Evolutionary conservation across 768 basidiomycete species (phyloP).

Genomic region (Boletus sensibilis): DNA sequence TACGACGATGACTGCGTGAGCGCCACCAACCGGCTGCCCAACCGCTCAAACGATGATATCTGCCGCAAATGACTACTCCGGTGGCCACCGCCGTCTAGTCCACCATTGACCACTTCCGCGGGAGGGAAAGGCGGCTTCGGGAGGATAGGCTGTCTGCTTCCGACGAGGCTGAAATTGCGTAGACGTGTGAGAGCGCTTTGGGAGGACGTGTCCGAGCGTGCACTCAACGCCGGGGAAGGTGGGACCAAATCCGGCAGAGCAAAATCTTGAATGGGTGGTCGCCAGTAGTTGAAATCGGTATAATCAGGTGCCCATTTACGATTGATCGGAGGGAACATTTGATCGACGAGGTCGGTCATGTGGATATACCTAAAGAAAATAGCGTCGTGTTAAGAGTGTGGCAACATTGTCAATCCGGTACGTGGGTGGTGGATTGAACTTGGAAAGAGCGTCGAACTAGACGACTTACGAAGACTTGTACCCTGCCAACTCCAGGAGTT

Average conservation of each 20-base stretch:
- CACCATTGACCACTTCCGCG: slow-evolving; percentile 9
- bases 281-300: slow-evolving; percentile 98
- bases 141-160: slow-evolving; percentile 39
- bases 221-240: slow-evolving; percentile 91
- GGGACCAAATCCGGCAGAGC: slow-evolving; percentile 78
- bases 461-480: slow-evolving; percentile 87
- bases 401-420: not conserved
- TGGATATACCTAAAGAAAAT: slow-evolving; percentile 75
- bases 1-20: slow-evolving; percentile 44
- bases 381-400: not conserved
- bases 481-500: slow-evolving; percentile 92
- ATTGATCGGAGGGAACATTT: slow-evolving; percentile 97
- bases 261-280: slow-evolving; percentile 72
- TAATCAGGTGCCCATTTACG: slow-evolving; percentile 86
- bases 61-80: slow-evolving; percentile 55
- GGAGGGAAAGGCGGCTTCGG: slow-evolving; percentile 29
- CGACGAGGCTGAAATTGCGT: slow-evolving; percentile 75
- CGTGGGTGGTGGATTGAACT: not conserved
- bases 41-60: slow-evolving; percentile 74
- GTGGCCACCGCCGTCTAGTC: slow-evolving; percentile 17
- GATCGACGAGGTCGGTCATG: slow-evolving; percentile 99
- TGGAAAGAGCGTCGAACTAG: not conserved
- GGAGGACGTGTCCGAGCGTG: slow-evolving; percentile 83
- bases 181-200: slow-evolving; percentile 72
- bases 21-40: slow-evolving; percentile 57